Conservation (phyloP, 176 grass and related monocot genomes). For the Phoenix dactylifera region DNA sequence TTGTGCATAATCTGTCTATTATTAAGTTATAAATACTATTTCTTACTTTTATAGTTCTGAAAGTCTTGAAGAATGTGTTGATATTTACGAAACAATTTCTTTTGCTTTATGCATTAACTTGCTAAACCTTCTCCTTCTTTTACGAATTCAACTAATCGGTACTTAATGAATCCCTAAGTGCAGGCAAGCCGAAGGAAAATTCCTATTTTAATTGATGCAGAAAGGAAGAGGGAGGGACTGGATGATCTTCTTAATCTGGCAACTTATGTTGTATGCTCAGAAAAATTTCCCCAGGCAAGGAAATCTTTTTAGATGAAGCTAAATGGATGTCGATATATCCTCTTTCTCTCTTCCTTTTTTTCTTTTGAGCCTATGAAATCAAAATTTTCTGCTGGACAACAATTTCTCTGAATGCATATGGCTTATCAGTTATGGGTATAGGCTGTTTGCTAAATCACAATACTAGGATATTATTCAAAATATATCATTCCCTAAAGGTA, state of each 20-base stretch:
- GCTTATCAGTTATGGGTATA: no score
- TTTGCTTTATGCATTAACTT: background rate
- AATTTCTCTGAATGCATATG: background rate
- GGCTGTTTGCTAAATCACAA: no score
- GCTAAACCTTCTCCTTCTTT: background rate
- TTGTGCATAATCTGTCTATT: no score
- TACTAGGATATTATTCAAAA: no score
- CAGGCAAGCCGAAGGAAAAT: conserved; percentile 92
- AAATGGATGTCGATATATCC: no score
- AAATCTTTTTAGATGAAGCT: conserved; percentile 6
- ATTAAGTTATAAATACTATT: no score
- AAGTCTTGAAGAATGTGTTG: no score
- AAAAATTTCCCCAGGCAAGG: conserved; percentile 67
- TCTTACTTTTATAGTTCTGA: no score
- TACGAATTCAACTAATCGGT: conserved; percentile 28
- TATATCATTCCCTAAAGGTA: no score
- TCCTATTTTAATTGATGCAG: conserved; percentile 74
- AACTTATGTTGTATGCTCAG: conserved; percentile 80
- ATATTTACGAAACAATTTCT: no score
- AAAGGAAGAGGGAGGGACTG: conserved; percentile 81
- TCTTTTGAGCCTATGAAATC: no score
- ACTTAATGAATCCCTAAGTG: conserved; percentile 55
- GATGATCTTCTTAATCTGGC: conserved; percentile 77
- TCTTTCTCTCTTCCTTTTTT: no score
- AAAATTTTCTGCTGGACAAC: background rate